Evolutionary conservation across 306 rosid genomes (phyloP).

Genomic region (Begonia masoniana): DNA sequence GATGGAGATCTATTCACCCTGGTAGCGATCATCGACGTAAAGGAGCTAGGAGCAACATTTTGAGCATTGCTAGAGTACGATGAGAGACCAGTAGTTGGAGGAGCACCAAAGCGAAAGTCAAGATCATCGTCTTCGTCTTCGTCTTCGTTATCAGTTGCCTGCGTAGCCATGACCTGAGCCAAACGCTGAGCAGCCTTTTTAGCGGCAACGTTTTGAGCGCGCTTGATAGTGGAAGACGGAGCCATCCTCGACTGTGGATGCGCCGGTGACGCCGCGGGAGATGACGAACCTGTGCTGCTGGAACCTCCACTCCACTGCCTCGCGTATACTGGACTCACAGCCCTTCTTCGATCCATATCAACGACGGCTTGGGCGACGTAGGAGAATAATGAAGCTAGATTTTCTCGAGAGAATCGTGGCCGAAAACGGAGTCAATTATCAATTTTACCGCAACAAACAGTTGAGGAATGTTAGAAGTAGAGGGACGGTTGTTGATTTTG

Average conservation of each 20-base stretch:
- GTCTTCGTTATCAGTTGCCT: conserved; percentile 30
- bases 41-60: conserved; percentile 16
- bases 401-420: conserved; percentile 11
- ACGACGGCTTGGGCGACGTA: not conserved
- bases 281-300: conserved; percentile 75
- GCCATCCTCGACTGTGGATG: conserved; percentile 65
- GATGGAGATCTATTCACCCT: conserved; percentile 93
- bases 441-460: conserved; percentile 1
- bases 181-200: conserved; percentile 91
- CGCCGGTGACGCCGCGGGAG: conserved; percentile 82
- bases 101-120: conserved; percentile 38
- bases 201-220: conserved; percentile 90
- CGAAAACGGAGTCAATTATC: not conserved
- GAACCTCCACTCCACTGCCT: conserved; percentile 87
- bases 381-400: conserved; percentile 8
- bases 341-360: conserved; percentile 75
- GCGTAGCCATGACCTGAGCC: conserved; percentile 94
- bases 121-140: conserved; percentile 75
- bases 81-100: conserved; percentile 32
- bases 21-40: conserved; percentile 46
- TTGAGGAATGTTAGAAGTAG: no score
- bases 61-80: conserved; percentile 27
- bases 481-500: no score
- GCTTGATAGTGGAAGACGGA: conserved; percentile 56
- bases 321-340: conserved; percentile 53